Evolutionary conservation across 345 rosid species (phyloP), one percentile per base, ranked within the genome.

Genomic region (Citrus hindsii): DNA sequence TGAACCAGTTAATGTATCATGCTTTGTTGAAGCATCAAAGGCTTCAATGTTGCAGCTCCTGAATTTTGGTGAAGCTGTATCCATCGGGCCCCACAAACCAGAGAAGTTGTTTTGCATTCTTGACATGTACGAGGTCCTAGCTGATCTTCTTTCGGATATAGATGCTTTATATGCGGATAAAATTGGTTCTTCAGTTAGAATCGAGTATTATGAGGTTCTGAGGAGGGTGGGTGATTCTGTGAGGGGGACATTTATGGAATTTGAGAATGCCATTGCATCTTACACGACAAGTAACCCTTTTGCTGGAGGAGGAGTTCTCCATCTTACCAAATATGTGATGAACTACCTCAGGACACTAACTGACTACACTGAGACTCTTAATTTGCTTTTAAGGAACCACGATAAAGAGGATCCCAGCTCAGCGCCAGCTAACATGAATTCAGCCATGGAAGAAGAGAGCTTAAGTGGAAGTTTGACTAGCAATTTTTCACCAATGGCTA

Each of bases 31-130:
- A 79, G 92, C 90, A 9, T 91, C 92, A 68, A 95, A 91, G 84
- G 84, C 89, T 68, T 83, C 98, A 28, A 80, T 93, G 84, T 77
- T 95, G 87, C 97, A 89, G 82, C 86, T 95, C 59, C 82, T 95
- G 32, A 92, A 91, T 79, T 95, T 95, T 71, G 98, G 91, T 16
- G 94, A 92, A 80, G 99, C 99, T 28, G 85, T 93, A 67, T 90
- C 92, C 14, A 90, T 95, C 24, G 93, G 97, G 46, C 90, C 97
- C 27, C 91, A 90, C 56, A 87, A 86, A 27, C 97, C 96, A 0
- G 98, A 92, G 83, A 92, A 93, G 75, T 35, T 95, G 79, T 85
- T 86, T 53, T 86, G 89, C 80, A 85, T 93, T 68, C 92, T 93
- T 51, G 96, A 89, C 72, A 95, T 95, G 99, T 95, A 93, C 16